phyloP scores from a whole-genome alignment of 192 early-diverging fungal species.

The Coemansia sp. region DNA sequence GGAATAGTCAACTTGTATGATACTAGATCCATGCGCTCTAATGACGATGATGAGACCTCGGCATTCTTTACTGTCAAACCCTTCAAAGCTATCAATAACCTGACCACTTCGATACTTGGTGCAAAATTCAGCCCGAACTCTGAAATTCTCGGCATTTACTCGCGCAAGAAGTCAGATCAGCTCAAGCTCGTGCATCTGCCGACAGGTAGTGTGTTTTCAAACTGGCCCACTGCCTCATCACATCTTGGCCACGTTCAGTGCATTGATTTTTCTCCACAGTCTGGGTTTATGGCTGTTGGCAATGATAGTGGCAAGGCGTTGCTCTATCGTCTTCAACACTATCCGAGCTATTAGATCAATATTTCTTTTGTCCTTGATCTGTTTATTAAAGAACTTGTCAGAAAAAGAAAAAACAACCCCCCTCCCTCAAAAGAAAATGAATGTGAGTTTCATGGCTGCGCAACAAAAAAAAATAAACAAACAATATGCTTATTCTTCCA shows the following conservation, averaged over 20 bases:
- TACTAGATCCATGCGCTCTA: conserved; percentile 15
- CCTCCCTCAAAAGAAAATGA: too few species aligned
- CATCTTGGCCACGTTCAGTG: conserved; percentile 78
- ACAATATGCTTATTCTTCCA: background rate
- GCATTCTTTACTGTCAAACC: conserved; percentile 59
- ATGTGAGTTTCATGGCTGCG: background rate
- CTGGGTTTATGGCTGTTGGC: conserved; percentile 87
- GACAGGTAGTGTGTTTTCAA: conserved; percentile 76
- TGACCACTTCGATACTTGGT: conserved; percentile 77
- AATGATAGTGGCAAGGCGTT: conserved; percentile 89
- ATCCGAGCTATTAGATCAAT: conserved; percentile 29
- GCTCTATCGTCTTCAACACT: conserved; percentile 78
- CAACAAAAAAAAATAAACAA: background rate
- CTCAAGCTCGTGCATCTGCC: conserved; percentile 83
- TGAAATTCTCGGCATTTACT: conserved; percentile 78
- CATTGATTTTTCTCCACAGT: conserved; percentile 86
- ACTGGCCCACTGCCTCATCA: conserved; percentile 90
- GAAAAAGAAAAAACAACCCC: conserved; percentile 8
- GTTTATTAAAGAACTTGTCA: conserved; percentile 2
- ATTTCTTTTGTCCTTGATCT: background rate
- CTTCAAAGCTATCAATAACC: conserved; percentile 74
- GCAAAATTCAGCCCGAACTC: conserved; percentile 85
- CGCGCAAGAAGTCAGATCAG: conserved; percentile 70
- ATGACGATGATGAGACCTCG: background rate
- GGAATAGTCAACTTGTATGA: conserved; percentile 94